These are phyloP conservation scores for Diutina pseudorugosa DNA, from an alignment of 1,139 yeast genomes.

Conservation along the genomic window DNA sequence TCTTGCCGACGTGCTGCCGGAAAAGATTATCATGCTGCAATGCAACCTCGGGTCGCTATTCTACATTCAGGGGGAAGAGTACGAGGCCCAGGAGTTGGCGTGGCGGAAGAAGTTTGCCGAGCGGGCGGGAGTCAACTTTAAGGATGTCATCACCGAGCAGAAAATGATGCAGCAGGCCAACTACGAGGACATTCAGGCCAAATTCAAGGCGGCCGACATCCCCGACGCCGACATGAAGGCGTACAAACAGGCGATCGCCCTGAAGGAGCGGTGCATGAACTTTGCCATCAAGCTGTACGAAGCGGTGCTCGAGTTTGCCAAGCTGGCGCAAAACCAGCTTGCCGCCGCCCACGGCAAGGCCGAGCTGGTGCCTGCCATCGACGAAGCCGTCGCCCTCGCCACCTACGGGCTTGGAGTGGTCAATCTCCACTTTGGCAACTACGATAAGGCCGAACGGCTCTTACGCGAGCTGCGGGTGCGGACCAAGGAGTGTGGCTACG, in stretches of 20 bases:
- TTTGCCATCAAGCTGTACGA: slow-evolving; percentile 37
- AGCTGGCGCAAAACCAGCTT: slow-evolving; percentile 16
- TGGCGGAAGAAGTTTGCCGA: slow-evolving; percentile 16
- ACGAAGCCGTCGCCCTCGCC: slow-evolving; percentile 65
- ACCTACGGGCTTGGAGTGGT: slow-evolving; percentile 82
- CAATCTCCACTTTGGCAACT: slow-evolving; percentile 43
- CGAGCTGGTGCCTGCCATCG: slow-evolving; percentile 7
- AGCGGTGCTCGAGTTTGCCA: slow-evolving; percentile 43
- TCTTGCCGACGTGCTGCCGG: slow-evolving; percentile 54
- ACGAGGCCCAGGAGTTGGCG: slow-evolving; percentile 37
- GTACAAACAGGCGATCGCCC: slow-evolving; percentile 9
- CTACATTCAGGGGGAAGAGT: slow-evolving; percentile 59
- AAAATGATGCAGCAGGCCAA: slow-evolving; percentile 3
- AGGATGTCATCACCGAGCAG: slow-evolving; percentile 10
- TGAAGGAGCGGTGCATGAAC: slow-evolving; percentile 27
- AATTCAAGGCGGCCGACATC: slow-evolving; percentile 10
- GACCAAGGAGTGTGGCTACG: slow-evolving; percentile 57
- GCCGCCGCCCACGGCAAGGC: background rate
- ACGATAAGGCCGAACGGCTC: slow-evolving; percentile 45
- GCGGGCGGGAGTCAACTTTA: slow-evolving; percentile 15
- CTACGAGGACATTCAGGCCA: slow-evolving; percentile 7
- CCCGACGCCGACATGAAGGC: slow-evolving; percentile 9
- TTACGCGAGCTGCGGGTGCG: slow-evolving; percentile 62
- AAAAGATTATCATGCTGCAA: slow-evolving; percentile 51
- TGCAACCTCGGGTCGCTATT: slow-evolving; percentile 64